phyloP scores from a whole-genome alignment of 2,329 filamentous ascomycete genomes.

The Conoideocrella luteorostrata region DNA sequence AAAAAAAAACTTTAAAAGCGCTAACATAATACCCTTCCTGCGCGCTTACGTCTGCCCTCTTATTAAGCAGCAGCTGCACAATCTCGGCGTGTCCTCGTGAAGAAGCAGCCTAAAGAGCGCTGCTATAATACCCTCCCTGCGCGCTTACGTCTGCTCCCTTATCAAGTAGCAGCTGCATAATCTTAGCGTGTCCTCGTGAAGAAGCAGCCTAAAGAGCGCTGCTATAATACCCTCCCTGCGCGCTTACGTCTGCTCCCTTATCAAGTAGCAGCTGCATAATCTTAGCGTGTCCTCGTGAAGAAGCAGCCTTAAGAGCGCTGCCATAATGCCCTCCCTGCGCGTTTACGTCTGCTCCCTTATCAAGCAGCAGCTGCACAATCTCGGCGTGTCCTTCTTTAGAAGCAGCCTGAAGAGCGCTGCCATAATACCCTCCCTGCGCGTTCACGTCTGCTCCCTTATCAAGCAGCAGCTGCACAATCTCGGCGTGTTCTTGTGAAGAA shows the following conservation, averaged over 20 bases:
- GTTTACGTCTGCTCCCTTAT: neutral
- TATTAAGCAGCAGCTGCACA: neutral
- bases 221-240: neutral
- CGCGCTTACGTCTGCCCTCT: neutral
- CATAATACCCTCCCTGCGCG: neutral
- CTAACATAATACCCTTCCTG: neutral
- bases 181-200: neutral
- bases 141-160: neutral
- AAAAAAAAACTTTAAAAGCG: neutral
- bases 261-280: neutral
- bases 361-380: neutral
- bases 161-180: neutral
- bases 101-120: neutral
- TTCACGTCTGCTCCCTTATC: neutral
- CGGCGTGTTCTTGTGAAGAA: neutral
- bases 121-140: neutral
- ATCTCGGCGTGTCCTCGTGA: neutral
- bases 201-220: neutral
- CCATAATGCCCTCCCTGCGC: neutral
- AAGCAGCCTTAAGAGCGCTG: neutral
- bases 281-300: neutral
- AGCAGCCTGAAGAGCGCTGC: neutral
- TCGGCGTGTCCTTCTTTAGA: neutral
- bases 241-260: neutral
- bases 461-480: neutral